Base-by-base conservation (phyloP, 331 rosid species). In the Prunus yedoensis region DNA sequence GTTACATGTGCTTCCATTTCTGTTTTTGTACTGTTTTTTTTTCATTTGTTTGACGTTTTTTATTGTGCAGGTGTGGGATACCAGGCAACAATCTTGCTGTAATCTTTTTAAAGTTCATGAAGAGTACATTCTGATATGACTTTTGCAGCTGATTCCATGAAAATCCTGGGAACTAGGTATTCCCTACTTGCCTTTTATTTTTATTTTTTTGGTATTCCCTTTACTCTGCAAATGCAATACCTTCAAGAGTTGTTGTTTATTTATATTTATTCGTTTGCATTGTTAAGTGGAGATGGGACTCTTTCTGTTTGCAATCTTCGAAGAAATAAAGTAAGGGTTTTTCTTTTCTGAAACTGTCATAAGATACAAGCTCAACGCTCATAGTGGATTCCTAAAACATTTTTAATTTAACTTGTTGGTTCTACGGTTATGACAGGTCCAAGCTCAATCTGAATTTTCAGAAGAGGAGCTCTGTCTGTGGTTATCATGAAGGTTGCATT, bases 281-380 rank as follows among this genome's bases (percentile, higher is more conserved):
- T 83, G 60, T 86, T 11, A 49, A 94, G 97, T 90, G 97, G 97
- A 73, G 98, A 91, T 61, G 98, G 97, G 75, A 88, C 98, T 69
- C 88, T 94, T 45, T 91, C 98, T 82, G 97, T 94, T 71, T 91
- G 90, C 89, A 91, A 89, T 87, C 92, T 94, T 75, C 85, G 97
- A 49, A 83, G 88, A 81, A 91, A 91, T 76, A 90, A 81, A 85
- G 98, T 91, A 81, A 83, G 94, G 52, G 8, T 66, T 46, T 66
- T 18, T 52, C 30, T 75, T 10, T 68, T 10, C 8, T 23, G 6
- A 17, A 4, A 25, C 14, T 49, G 28, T 13, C 5, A 3, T 45
- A 50, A 56, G 30, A 32, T 21, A 66, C 32, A 57, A 2, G 17
- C 11, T 71, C 41, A 52, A 18, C 20, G 25, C 49, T 10, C 21